Conservation (phyloP, 2,329 filamentous ascomycete species). For the Alternaria tenuissima region DNA sequence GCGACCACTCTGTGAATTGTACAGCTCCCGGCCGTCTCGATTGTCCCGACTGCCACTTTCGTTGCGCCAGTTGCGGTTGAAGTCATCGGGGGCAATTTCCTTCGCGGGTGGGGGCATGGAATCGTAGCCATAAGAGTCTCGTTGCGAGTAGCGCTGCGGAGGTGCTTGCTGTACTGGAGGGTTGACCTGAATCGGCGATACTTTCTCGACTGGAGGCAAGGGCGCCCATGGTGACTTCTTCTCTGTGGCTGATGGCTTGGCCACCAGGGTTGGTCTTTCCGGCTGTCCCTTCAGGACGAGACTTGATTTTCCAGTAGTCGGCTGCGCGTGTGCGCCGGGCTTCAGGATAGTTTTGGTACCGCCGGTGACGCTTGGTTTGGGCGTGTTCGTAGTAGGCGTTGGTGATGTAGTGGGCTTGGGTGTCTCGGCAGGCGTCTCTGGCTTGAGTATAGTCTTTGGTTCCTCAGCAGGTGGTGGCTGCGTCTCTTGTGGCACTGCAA, state of each 20-base stretch:
- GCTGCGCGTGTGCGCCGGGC: constrained; percentile 52
- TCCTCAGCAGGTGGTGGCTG: constrained; percentile 42
- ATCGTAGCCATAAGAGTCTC: constrained; percentile 66
- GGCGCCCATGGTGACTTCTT: constrained; percentile 92
- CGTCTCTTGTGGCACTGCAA: constrained; percentile 64
- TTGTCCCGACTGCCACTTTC: constrained; percentile 65
- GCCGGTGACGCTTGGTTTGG: constrained; percentile 47
- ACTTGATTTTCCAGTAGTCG: constrained; percentile 56
- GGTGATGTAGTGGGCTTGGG: constrained; percentile 31
- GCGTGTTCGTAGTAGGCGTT: constrained; percentile 35
- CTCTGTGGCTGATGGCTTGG: constrained; percentile 74
- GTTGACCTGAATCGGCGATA: constrained; percentile 73
- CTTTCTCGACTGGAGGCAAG: constrained; percentile 83
- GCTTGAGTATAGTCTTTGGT: constrained; percentile 35
- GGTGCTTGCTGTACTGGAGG: constrained; percentile 54
- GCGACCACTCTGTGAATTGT: constrained; percentile 92
- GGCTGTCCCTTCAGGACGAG: constrained; percentile 71
- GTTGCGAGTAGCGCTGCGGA: constrained; percentile 60
- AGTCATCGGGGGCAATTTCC: constrained; percentile 94
- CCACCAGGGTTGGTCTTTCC: constrained; percentile 76
- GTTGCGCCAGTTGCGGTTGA: constrained; percentile 86
- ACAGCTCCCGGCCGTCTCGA: constrained; percentile 73
- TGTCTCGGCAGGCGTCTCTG: constrained; percentile 51
- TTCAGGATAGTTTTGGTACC: constrained; percentile 60
- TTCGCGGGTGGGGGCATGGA: constrained; percentile 67